These are phyloP conservation scores for Tuber magnatum DNA, from an alignment of 495 filamentous ascomycete genomes.

Conservation along the genomic window DNA sequence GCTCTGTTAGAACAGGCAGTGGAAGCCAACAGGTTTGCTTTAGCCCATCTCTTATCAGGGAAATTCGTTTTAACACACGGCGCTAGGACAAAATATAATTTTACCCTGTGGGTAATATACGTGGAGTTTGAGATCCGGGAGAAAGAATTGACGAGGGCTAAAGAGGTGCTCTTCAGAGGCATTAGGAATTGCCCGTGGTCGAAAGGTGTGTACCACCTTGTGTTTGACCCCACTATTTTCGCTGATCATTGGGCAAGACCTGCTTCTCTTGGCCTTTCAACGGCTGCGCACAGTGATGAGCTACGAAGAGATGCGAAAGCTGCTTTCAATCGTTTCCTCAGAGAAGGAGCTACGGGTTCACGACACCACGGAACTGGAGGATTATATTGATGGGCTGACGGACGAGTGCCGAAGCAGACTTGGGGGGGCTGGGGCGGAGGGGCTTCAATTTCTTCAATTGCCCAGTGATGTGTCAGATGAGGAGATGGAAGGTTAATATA, in stretches of 20 bases:
- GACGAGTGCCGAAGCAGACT: constrained; percentile 11
- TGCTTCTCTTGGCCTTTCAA: constrained; percentile 33
- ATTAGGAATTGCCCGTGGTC: constrained; percentile 66
- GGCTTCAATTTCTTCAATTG: constrained; percentile 12
- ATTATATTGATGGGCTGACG: constrained; percentile 20
- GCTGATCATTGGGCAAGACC: constrained; percentile 28
- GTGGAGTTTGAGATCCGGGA: constrained; percentile 46
- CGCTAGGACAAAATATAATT: constrained; percentile 40
- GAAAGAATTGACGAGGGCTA: constrained; percentile 45
- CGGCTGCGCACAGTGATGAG: constrained; percentile 20
- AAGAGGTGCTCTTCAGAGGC: constrained; percentile 63
- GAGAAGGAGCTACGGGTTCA: constrained; percentile 41
- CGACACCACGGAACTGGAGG: constrained; percentile 38
- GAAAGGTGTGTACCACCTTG: constrained; percentile 52
- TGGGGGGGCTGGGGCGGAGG: not conserved
- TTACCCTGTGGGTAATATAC: constrained; percentile 61
- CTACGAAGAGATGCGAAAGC: constrained; percentile 30
- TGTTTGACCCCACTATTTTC: not conserved
- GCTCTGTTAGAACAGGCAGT: constrained; percentile 68
- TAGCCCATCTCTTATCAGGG: not conserved
- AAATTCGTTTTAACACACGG: not conserved
- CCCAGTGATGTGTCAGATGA: constrained; percentile 32
- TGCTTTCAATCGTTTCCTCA: constrained; percentile 32
- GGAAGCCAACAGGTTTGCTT: constrained; percentile 37
- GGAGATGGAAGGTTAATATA: constrained; percentile 23